Evolutionary conservation across 495 filamentous ascomycete genomes (phyloP).

Genomic region (Aspergillus steynii): DNA sequence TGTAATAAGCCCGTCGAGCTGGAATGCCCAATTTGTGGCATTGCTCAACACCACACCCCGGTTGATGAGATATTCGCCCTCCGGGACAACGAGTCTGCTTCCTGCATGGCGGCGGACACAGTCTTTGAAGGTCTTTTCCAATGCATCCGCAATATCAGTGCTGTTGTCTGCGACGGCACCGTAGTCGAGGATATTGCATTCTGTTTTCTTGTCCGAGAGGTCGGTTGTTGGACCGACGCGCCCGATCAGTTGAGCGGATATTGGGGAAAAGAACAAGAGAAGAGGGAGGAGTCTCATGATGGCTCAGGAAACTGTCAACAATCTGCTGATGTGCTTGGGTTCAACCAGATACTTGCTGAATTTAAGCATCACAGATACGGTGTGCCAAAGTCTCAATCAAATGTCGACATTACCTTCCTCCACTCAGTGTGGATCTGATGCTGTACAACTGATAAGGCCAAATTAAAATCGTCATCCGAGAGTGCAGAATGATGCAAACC

Average conservation of each 20-base stretch:
- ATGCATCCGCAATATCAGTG: constrained; percentile 40
- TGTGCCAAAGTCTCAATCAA: too few species aligned
- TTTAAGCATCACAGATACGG: too few species aligned
- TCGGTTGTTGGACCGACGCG: constrained; percentile 37
- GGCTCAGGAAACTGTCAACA: neutral
- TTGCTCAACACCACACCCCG: constrained; percentile 35
- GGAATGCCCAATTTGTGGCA: constrained; percentile 38
- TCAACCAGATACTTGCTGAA: too few species aligned
- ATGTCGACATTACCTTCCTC: too few species aligned
- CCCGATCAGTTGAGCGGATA: constrained; percentile 25
- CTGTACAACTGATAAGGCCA: too few species aligned
- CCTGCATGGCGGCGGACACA: constrained; percentile 32
- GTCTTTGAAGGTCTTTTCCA: constrained; percentile 37
- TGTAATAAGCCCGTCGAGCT: constrained; percentile 46
- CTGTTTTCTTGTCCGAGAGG: constrained; percentile 29
- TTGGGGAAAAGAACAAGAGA: constrained; percentile 1
- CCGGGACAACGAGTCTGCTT: constrained; percentile 39
- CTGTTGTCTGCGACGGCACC: constrained; percentile 43
- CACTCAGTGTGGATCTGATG: too few species aligned
- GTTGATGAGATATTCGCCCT: constrained; percentile 38
- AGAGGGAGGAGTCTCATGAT: neutral
- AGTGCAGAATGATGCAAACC: too few species aligned
- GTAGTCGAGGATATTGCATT: constrained; percentile 48
- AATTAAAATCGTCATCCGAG: too few species aligned
- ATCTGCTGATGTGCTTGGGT: too few species aligned